phyloP scores from a whole-genome alignment of 176 grass and related monocot genomes.

The Raddia distichophylla region DNA sequence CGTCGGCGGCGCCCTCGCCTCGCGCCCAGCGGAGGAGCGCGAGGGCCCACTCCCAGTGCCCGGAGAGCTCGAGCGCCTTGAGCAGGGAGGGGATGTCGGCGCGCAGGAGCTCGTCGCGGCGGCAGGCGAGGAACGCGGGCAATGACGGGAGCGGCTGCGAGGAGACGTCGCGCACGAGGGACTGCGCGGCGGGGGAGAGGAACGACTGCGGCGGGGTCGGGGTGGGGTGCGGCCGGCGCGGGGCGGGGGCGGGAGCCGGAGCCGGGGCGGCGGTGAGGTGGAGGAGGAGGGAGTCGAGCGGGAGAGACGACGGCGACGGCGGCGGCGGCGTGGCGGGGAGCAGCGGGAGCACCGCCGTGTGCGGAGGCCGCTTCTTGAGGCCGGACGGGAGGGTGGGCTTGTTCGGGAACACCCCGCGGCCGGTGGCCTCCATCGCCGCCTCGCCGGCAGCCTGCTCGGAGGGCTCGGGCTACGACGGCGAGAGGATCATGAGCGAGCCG shows the following conservation, averaged over 20 bases:
- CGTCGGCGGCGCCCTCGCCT: constrained; percentile 37
- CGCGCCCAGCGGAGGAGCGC: constrained; percentile 67
- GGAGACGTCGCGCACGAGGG: constrained; percentile 39
- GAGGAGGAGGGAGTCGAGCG: constrained; percentile 77
- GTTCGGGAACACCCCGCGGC: constrained; percentile 54
- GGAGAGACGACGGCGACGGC: constrained; percentile 47
- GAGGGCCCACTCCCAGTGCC: constrained; percentile 70
- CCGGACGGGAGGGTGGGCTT: constrained; percentile 60
- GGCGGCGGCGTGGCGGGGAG: constrained; percentile 46
- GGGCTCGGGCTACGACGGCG: background rate
- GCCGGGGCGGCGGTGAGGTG: constrained; percentile 56
- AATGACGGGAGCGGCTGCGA: constrained; percentile 31
- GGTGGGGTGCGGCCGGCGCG: constrained; percentile 24
- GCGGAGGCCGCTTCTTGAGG: constrained; percentile 10
- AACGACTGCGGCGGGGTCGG: constrained; percentile 40
- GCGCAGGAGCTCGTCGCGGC: constrained; percentile 39
- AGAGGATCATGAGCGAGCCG: constrained; percentile 11
- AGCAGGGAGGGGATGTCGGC: constrained; percentile 53
- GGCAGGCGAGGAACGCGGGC: constrained; percentile 25
- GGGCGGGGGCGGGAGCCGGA: background rate
- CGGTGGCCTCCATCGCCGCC: constrained; percentile 75
- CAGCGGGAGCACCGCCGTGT: background rate
- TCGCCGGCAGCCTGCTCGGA: constrained; percentile 21
- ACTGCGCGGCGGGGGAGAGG: constrained; percentile 43
- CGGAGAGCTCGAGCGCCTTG: constrained; percentile 61